Conservation (phyloP, 495 filamentous ascomycete species). For the Penicillium atrosanguineum region DNA sequence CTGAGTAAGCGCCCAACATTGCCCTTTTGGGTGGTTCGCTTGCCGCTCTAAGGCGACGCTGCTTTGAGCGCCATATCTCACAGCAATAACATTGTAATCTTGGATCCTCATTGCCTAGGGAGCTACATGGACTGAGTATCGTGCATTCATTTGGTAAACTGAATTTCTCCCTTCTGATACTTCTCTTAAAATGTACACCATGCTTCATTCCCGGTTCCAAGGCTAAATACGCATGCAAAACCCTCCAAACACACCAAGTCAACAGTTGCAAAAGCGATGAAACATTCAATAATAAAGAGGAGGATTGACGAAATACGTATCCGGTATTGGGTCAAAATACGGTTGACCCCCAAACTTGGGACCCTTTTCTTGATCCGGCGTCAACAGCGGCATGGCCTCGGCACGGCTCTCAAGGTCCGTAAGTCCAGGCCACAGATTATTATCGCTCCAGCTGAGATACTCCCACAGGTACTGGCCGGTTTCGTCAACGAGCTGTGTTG, state of each 20-base stretch:
- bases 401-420: slow-evolving; percentile 28
- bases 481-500: slow-evolving; percentile 33
- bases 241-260: neutral
- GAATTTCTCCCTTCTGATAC: too few species aligned
- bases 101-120: too few species aligned
- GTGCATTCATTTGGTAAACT: too few species aligned
- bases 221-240: neutral
- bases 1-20: slow-evolving; percentile 8
- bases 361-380: slow-evolving; percentile 30
- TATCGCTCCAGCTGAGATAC: slow-evolving; percentile 44
- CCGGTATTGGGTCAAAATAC: slow-evolving; percentile 28
- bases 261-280: neutral
- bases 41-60: too few species aligned
- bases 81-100: too few species aligned
- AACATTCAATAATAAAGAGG: slow-evolving; percentile 20
- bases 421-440: slow-evolving; percentile 35
- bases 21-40: neutral
- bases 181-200: neutral
- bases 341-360: slow-evolving; percentile 26
- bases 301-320: slow-evolving; percentile 31
- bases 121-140: too few species aligned
- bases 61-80: too few species aligned
- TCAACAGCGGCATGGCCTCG: slow-evolving; percentile 26
- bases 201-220: neutral
- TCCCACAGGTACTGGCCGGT: slow-evolving; percentile 43